Base-by-base conservation (phyloP, 1,284 basidiomycete species). In the Pyrrhoderma noxium region DNA sequence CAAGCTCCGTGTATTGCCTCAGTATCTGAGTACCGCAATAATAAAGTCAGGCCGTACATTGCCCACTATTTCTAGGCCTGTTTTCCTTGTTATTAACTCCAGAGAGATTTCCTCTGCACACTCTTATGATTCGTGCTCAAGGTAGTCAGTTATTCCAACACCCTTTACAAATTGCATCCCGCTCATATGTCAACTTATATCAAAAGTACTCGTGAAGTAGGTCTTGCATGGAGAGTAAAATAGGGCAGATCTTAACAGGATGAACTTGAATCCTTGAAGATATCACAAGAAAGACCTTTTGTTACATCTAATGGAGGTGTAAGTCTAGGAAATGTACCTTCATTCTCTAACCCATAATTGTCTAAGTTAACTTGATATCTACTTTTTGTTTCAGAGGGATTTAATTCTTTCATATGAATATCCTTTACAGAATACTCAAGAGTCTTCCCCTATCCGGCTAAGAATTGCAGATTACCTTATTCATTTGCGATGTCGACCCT, bases 291-390 rank as follows among this genome's bases (percentile, higher is more conserved):
- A n/a, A 34, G 52, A 9, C n/a, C 9, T 14, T 40, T 63, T 39
- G 67, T 74, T 19, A 54, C 66, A 23, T 57, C 61, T 31, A 67
- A 70, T 55, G 70, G 68, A 1, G 74, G 72, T 8, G 73, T 74
- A 9, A 75, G 71, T 52, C 64, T 76, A 21, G 75, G 74, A n/a
- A 72, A 75, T 62, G 75, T 76, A 41, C 56, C 68, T 60, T n/a
- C 22, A 1, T 13, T 11, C 39, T 43, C 25, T 13, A 14, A 25
- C 18, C 38, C 21, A 7, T 40, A 18, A 16, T 18, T 40, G 35
- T 23, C 41, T 40, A 9, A 21, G 43, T 27, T 22, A 18, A n/a
- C n/a, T 41, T n/a, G 18, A 3, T 11, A 47, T 45, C 49, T 16
- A 34, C 23, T n/a, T 23, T 37, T 31, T 31, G 43, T 39, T 22